Evolutionary conservation across 176 grass and related monocot genomes (phyloP).

Genomic region (Metroxylon sagu): DNA sequence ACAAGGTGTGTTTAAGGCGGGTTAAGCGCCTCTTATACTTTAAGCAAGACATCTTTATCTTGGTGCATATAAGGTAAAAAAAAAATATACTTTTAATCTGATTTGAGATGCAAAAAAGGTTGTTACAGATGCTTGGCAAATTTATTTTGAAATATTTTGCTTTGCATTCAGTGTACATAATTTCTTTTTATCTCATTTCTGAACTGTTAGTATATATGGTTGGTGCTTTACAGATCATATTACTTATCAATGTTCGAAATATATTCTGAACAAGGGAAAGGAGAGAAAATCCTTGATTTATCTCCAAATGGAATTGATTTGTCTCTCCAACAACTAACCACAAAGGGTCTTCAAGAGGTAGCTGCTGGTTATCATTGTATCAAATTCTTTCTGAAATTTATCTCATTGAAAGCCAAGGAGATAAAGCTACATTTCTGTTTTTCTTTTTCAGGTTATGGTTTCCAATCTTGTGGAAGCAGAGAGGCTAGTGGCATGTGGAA

Average conservation of each 20-base stretch:
- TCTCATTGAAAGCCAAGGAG: too few species aligned
- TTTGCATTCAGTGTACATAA: too few species aligned
- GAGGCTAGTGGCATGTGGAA: conserved; percentile 43
- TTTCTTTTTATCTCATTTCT: background rate
- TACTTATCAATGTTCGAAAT: conserved; percentile 84
- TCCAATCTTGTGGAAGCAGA: conserved; percentile 48
- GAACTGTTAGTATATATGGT: conserved; percentile 4
- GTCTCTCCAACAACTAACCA: conserved; percentile 50
- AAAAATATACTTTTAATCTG: too few species aligned
- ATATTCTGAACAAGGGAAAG: conserved; percentile 63
- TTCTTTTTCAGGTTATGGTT: conserved; percentile 41
- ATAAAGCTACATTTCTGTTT: background rate
- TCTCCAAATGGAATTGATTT: conserved; percentile 43
- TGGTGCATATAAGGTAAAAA: too few species aligned
- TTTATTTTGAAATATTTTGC: too few species aligned
- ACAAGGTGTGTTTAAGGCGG: too few species aligned
- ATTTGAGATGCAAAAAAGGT: too few species aligned
- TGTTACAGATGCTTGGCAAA: too few species aligned
- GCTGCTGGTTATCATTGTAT: background rate
- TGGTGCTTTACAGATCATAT: conserved; percentile 43
- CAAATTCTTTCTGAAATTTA: too few species aligned
- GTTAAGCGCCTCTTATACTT: too few species aligned
- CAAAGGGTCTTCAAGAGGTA: conserved; percentile 95
- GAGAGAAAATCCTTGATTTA: conserved; percentile 72
- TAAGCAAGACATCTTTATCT: too few species aligned